These are phyloP conservation scores for Dactylellina cionopaga DNA, from an alignment of 2,329 filamentous ascomycete species.

Conservation along the genomic window DNA sequence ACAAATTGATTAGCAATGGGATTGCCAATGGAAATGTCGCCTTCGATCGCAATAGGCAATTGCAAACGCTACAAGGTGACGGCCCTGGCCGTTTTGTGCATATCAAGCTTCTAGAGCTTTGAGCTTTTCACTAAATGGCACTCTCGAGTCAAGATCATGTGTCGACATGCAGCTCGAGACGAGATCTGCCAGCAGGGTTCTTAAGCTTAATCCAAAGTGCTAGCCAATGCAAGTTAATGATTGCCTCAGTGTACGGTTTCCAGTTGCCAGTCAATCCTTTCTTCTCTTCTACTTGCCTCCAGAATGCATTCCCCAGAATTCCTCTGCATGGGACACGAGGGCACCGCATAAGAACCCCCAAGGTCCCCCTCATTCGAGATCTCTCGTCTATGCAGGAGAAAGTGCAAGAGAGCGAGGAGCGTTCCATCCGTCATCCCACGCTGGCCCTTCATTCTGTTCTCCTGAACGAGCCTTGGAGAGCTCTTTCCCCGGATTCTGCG, in stretches of 20 bases:
- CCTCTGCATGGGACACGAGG: slow-evolving; percentile 40
- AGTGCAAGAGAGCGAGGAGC: slow-evolving; percentile 17
- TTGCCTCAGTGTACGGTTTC: not conserved
- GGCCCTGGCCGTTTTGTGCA: slow-evolving; percentile 20
- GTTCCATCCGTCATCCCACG: slow-evolving; percentile 26
- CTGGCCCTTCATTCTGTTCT: not conserved
- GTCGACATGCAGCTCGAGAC: slow-evolving; percentile 50
- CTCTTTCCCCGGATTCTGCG: slow-evolving; percentile 52
- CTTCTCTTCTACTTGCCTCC: slow-evolving; percentile 4
- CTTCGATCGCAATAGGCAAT: slow-evolving; percentile 47
- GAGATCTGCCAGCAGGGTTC: slow-evolving; percentile 33
- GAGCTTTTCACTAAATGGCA: not conserved
- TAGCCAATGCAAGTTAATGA: not conserved
- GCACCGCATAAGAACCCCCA: slow-evolving; percentile 21
- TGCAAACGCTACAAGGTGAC: slow-evolving; percentile 50
- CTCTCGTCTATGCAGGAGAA: slow-evolving; percentile 47
- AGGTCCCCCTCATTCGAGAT: not conserved
- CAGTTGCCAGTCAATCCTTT: not conserved
- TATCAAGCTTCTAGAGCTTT: slow-evolving; percentile 41
- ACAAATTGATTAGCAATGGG: slow-evolving; percentile 34
- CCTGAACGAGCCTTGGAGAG: slow-evolving; percentile 28
- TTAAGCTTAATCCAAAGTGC: slow-evolving; percentile 34
- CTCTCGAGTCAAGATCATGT: slow-evolving; percentile 34
- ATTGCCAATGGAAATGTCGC: slow-evolving; percentile 28
- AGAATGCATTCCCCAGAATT: slow-evolving; percentile 34